phyloP scores from a whole-genome alignment of 2,329 filamentous ascomycete species.

The Aspergillus chevalieri region DNA sequence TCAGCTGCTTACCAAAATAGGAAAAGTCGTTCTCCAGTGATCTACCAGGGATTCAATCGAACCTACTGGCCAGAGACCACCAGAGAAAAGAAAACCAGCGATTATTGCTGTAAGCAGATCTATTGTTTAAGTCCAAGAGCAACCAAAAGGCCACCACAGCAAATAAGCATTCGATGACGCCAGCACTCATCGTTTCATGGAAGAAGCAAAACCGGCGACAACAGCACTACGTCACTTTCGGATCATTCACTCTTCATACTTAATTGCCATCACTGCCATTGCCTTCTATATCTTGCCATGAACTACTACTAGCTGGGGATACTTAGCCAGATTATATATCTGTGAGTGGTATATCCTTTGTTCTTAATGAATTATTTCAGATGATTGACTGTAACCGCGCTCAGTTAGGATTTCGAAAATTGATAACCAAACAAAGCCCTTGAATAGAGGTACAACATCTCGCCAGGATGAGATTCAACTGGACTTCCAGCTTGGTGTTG shows the following conservation, averaged over 20 bases:
- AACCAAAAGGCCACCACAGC: not conserved
- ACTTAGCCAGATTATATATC: not conserved
- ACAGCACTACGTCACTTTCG: not conserved
- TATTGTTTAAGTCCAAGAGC: slow-evolving; percentile 6
- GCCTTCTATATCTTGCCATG: not conserved
- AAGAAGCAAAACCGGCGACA: not conserved
- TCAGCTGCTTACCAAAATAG: not conserved
- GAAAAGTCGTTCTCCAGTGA: slow-evolving; percentile 8
- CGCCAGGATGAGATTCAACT: slow-evolving; percentile 67
- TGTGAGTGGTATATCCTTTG: not conserved
- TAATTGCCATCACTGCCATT: not conserved
- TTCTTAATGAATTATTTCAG: not conserved
- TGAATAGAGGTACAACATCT: not conserved
- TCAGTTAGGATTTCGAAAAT: not conserved
- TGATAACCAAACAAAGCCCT: not conserved
- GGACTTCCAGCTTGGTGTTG: slow-evolving; percentile 63
- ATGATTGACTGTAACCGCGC: not conserved
- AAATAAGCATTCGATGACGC: slow-evolving; percentile 2
- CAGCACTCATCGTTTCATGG: not conserved
- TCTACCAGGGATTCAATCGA: slow-evolving; percentile 6
- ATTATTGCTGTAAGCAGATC: not conserved
- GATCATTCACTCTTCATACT: not conserved
- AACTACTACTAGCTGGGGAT: slow-evolving; percentile 1
- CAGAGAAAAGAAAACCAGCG: not conserved
- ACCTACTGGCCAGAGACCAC: too few relatives aligned